A percentile compares a stretch with the other conserved stretches of the same genome.
These are phyloP conservation scores for Thalassiosira profunda DNA, from an alignment of 108 stramenopile species.

Conservation along the genomic window DNA sequence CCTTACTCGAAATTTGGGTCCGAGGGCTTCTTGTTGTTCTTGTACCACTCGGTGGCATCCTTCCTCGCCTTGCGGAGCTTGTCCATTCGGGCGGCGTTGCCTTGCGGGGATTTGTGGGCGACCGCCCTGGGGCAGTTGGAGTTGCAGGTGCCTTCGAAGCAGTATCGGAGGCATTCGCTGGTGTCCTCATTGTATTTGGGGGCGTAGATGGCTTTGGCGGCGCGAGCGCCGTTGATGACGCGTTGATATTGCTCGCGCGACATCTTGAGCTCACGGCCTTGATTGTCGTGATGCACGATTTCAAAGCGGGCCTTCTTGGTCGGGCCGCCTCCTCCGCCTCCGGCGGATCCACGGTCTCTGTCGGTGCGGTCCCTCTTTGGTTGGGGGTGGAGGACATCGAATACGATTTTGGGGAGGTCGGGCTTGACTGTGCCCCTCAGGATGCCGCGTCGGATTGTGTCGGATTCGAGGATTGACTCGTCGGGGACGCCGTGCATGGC, in stretches of 20 bases:
- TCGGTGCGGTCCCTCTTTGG: background rate
- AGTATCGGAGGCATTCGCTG: conserved; percentile 5
- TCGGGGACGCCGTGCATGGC: conserved; percentile 1
- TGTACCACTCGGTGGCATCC: background rate
- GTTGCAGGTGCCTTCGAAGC: conserved; percentile 6
- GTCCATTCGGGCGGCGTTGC: background rate
- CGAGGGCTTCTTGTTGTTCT: background rate
- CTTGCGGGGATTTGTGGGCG: background rate
- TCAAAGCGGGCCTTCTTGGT: background rate
- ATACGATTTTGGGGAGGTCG: background rate
- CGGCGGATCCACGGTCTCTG: background rate
- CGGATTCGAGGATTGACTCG: background rate
- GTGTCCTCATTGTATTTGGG: background rate
- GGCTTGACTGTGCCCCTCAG: background rate
- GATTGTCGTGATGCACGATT: conserved; percentile 1
- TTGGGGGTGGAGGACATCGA: background rate
- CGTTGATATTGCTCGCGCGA: background rate
- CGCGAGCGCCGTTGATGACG: background rate
- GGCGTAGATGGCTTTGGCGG: background rate
- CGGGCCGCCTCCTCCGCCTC: background rate
- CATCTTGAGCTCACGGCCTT: background rate
- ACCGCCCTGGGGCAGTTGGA: background rate
- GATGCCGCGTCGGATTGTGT: background rate
- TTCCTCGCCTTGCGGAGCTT: background rate
- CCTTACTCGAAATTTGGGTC: conserved; percentile 2